Evolutionary conservation across 805 yeast genomes (phyloP).

Genomic region (Candida andamanensis): DNA sequence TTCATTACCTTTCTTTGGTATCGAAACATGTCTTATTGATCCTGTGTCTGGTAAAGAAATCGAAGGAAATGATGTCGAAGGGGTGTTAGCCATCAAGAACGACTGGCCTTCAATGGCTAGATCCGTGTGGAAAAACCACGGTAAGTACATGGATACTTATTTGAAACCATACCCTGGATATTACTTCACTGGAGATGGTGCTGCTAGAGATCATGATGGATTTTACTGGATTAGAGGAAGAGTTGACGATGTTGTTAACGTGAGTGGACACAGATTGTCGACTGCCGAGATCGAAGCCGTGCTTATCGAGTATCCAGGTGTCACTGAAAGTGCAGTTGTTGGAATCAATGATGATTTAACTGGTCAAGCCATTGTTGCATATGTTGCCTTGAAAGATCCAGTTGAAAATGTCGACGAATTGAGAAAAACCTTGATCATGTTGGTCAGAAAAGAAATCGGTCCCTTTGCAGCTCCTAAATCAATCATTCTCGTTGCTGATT

Average conservation of each 20-base stretch:
- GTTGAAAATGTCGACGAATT: conserved; percentile 46
- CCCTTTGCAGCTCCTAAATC: conserved; percentile 84
- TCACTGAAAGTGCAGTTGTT: conserved; percentile 78
- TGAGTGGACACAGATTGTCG: conserved; percentile 82
- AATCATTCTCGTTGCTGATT: conserved; percentile 66
- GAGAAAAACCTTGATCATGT: conserved; percentile 60
- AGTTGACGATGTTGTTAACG: conserved; percentile 86
- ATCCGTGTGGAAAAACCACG: conserved; percentile 73
- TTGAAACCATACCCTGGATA: conserved; percentile 75
- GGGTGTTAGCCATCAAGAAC: conserved; percentile 66
- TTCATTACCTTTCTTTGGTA: conserved; percentile 79
- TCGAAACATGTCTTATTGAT: conserved; percentile 67
- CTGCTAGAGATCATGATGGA: conserved; percentile 80
- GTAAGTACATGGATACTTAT: conserved; percentile 74
- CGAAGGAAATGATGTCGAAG: conserved; percentile 67
- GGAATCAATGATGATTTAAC: conserved; percentile 81
- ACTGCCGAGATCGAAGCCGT: conserved; percentile 88
- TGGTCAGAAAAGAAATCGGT: conserved; percentile 75
- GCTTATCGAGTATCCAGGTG: conserved; percentile 62
- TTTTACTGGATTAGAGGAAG: conserved; percentile 83
- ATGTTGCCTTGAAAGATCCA: conserved; percentile 64
- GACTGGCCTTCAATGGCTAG: conserved; percentile 88
- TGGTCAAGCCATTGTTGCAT: conserved; percentile 83
- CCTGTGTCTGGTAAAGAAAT: conserved; percentile 71
- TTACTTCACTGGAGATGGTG: conserved; percentile 88